A percentile compares a stretch with the other conserved stretches of the same genome.
Evolutionary conservation across 192 early-diverging fungal genomes (phyloP).

Genomic region (Coemansia sp.): DNA sequence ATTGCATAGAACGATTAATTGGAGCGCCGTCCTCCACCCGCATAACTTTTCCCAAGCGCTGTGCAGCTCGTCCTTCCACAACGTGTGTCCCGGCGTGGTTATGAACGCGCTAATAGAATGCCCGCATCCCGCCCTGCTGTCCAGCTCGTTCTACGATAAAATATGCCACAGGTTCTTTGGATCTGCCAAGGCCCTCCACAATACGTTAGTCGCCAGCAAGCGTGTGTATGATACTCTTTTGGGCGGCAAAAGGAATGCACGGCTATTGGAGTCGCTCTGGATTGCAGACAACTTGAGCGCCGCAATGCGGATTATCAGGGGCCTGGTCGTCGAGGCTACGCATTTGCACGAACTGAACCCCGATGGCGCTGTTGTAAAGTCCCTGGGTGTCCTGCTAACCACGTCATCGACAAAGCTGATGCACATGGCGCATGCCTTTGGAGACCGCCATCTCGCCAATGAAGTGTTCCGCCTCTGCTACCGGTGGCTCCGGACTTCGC

Average conservation of each 20-base stretch:
- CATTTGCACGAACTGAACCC: background rate
- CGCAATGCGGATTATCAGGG: background rate
- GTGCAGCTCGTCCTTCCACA: conserved; percentile 1
- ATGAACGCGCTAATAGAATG: conserved; percentile 33
- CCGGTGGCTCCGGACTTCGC: conserved; percentile 4
- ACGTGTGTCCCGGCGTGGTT: conserved; percentile 16
- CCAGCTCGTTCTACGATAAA: background rate
- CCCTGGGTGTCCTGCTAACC: conserved; percentile 11
- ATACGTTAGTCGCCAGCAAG: background rate
- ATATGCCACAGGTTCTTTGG: conserved; percentile 4
- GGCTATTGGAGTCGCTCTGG: conserved; percentile 26
- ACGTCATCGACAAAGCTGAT: conserved; percentile 25
- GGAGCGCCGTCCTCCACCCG: background rate
- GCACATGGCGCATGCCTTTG: conserved; percentile 6
- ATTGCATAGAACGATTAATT: too few relatives aligned
- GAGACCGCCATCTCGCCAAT: background rate
- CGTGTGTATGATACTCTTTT: conserved; percentile 6
- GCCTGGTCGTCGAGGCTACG: background rate
- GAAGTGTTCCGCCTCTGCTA: conserved; percentile 14
- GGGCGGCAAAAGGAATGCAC: background rate
- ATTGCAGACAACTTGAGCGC: conserved; percentile 3
- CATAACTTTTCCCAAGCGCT: conserved; percentile 7
- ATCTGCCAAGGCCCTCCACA: background rate
- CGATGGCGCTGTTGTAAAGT: background rate
- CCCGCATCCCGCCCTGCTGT: background rate